Base-by-base conservation (phyloP, 2,329 filamentous ascomycete genomes). In the Fusarium xylarioides region DNA sequence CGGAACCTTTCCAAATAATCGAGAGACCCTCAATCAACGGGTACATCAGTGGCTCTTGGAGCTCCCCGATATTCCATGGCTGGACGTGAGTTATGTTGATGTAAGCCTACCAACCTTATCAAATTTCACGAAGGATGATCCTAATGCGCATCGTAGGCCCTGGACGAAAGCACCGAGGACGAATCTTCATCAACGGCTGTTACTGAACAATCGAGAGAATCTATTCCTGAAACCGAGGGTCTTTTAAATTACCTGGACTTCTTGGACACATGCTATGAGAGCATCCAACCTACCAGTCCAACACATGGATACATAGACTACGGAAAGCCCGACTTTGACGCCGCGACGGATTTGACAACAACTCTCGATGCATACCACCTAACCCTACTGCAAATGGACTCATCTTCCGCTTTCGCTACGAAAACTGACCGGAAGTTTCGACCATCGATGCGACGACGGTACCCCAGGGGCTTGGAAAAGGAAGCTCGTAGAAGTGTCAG, bases 331-430 rank as follows among this genome's bases (percentile, higher is more conserved):
- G 40, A n/a, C 11, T 4, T 16, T 8, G 0, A n/a, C 9, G 7
- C 2, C 21, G 2, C 32, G 8, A 12, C 21, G 7, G 23, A 57
- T 4, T 3, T 10, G 7, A 16, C 19, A 57, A 12, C 19, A 4
- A 4, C 6, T 16, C 47, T 65, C 0, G 63, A 65, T 37, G 49
- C 60, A 3, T 66, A 66, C 4, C 63, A 66, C 5, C 12, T 43
- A 7, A 37, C 21, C 5, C 18, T 66, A 11, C 28, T 66, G 19
- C 63, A 65, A 19, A 66, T 66, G 4, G 16, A 65, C 14, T 11
- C n/a, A 3, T n/a, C 26, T 3, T 40, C 35, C 0, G 5, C 14
- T 30, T 28, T n/a, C 15, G 5, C 7, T 7, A 49, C 7, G 55
- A 23, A 3, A 4, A 9, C 3, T 12, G 18, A 11, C 4, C 4